Base-by-base conservation (phyloP, 768 basidiomycete species). In the Phylloporus scabripes region DNA sequence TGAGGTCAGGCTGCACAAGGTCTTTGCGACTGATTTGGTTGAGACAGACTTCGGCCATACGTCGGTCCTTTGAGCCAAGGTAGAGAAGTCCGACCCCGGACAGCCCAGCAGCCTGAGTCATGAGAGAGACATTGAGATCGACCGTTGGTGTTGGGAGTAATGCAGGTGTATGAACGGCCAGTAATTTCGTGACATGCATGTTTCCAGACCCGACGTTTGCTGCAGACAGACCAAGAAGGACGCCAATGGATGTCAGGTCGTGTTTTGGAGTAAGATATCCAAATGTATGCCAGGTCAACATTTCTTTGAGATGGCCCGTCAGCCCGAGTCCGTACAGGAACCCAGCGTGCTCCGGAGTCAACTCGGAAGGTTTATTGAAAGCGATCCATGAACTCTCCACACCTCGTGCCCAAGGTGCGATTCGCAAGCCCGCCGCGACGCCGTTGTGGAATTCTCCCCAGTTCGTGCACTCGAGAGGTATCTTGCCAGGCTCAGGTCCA, bases 401-500 rank as follows among this genome's bases (percentile, higher is more conserved):
- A 9, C 81, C 82, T 42, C 72, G 68, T 8, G 85, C 79, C n/a
- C 79, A 76, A 0, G 88, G 82, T 0, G 86, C 82, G 43, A 97
- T 82, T 7, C 90, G 83, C 38, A 99, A 67, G 3, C 87, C 96
- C 4, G 92, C 89, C 7, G 92, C 92, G 0, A 96, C 95, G 9
- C 96, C 96, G 54, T 95, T 93, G 68, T 98, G 93, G 68, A 99
- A 99, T 52, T 94, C 89, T n/a, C 90, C 92, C 96, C 95, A 99
- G 45, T 75, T 79, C 5, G 80, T 68, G 26, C 83, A 84, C 37
- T 97, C 94, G 1, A 69, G 57, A 0, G 78, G 73, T 50, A 92
- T 78, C 63, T 90, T 87, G 17, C 83, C 83, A n/a, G 73, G 62
- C 50, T 91, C 89, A 0, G 84, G 81, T 14, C 76, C 65, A 28